Percentiles rank a stretch among this genome's conserved stretches.
Evolutionary conservation across 2,329 filamentous ascomycete species (phyloP).

Genomic region (Clonostachys chloroleuca): DNA sequence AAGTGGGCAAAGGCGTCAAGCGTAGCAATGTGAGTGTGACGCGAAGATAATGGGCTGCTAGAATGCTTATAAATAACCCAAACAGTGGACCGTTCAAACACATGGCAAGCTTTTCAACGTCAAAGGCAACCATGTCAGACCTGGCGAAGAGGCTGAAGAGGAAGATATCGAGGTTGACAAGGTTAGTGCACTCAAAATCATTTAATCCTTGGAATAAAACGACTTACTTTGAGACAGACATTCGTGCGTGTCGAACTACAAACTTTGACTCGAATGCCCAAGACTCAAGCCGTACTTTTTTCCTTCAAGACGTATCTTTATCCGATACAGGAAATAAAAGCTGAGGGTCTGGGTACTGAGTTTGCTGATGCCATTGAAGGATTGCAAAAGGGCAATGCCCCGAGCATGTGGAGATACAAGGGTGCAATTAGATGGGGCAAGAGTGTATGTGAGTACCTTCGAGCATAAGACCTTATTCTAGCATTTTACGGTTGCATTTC

Average conservation of each 20-base stretch:
- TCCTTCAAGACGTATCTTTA: neutral
- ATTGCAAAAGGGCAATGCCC: neutral
- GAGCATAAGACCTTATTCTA: too few relatives aligned
- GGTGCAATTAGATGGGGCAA: neutral
- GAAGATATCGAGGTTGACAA: neutral
- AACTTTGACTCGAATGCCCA: neutral
- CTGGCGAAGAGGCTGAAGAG: neutral
- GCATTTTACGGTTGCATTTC: too few relatives aligned
- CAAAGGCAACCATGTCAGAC: too few relatives aligned
- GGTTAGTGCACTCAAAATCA: neutral
- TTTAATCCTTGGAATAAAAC: neutral
- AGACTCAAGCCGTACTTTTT: neutral
- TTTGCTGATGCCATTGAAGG: neutral
- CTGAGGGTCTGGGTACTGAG: neutral
- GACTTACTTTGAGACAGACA: neutral
- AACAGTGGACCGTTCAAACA: slow-evolving; percentile 45
- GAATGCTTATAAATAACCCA: too few relatives aligned
- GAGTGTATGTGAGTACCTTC: too few relatives aligned
- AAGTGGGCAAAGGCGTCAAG: neutral
- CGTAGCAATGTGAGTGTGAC: neutral
- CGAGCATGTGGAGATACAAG: neutral
- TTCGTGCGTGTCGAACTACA: neutral
- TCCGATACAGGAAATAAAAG: neutral
- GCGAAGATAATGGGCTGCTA: too few relatives aligned
- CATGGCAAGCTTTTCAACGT: slow-evolving; percentile 27